A percentile compares a stretch with the other conserved stretches of the same genome.
phyloP scores from a whole-genome alignment of 768 basidiomycete species.

The Termitomyces bulborhizus region DNA sequence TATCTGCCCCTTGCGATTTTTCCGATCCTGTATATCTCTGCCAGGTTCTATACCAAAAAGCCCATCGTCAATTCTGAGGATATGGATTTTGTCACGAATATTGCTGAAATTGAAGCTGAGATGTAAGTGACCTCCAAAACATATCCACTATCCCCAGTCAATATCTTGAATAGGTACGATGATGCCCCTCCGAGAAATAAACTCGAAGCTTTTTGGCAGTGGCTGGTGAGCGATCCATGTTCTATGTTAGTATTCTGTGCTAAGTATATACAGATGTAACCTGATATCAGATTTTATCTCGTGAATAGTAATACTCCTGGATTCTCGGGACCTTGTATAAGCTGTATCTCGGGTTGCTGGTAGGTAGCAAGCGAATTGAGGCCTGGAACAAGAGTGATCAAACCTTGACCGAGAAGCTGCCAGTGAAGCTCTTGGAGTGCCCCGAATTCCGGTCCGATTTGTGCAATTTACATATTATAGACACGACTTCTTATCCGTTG shows the following conservation, averaged over 20 bases:
- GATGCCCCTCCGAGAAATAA: conserved; percentile 67
- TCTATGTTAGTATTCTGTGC: neutral
- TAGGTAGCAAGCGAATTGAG: neutral
- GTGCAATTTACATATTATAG: neutral
- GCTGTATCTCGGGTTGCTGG: neutral
- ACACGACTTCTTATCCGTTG: neutral
- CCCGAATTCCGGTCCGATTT: neutral
- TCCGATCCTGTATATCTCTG: conserved; percentile 65
- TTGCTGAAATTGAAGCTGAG: conserved; percentile 66
- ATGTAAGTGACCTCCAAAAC: conserved; percentile 27
- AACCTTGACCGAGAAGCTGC: neutral
- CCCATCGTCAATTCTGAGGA: conserved; percentile 45
- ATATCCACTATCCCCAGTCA: neutral
- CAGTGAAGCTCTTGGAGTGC: neutral
- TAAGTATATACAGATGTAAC: neutral
- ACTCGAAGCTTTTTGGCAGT: conserved; percentile 67
- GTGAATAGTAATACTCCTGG: neutral
- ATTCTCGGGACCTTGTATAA: neutral
- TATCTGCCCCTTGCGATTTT: conserved; percentile 71
- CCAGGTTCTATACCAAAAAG: conserved; percentile 48
- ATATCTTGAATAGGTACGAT: conserved; percentile 38
- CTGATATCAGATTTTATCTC: neutral
- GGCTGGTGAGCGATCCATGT: conserved; percentile 54
- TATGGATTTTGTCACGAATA: conserved; percentile 80
- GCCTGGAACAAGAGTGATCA: neutral